Percentiles rank a stretch among this genome's conserved stretches.
Evolutionary conservation across 805 yeast genomes (phyloP).

Genomic region (Schwanniomyces sp.): DNA sequence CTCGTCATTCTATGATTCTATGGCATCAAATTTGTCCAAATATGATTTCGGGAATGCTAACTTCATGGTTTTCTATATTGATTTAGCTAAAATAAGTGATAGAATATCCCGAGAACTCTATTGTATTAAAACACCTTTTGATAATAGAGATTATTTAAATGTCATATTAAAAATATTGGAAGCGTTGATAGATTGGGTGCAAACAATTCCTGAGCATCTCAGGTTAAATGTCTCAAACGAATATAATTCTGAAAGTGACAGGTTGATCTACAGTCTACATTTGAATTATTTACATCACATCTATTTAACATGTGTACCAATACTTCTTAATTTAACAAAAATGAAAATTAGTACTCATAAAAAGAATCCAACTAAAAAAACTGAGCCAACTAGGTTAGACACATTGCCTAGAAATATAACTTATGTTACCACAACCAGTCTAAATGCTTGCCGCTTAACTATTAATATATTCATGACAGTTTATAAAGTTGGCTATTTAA

Average conservation of each 20-base stretch:
- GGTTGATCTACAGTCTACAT: conserved; percentile 24
- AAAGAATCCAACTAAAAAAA: background rate
- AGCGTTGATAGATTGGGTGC: conserved; percentile 20
- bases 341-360: conserved; percentile 12
- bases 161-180: conserved; percentile 14
- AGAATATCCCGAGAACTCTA: conserved; percentile 20
- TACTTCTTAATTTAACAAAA: conserved; percentile 20
- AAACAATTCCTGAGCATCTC: conserved; percentile 17
- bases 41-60: conserved; percentile 13
- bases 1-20: background rate
- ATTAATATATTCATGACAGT: conserved; percentile 22
- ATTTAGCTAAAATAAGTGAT: conserved; percentile 25
- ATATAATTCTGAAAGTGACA: conserved; percentile 8
- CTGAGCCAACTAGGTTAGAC: conserved; percentile 5
- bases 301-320: conserved; percentile 24
- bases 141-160: conserved; percentile 14
- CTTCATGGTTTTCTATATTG: conserved; percentile 17
- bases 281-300: conserved; percentile 29
- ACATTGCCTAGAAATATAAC: conserved; percentile 19
- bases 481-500: conserved; percentile 14
- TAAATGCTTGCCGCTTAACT: conserved; percentile 21
- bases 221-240: conserved; percentile 12
- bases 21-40: background rate
- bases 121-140: conserved; percentile 12
- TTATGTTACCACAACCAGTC: conserved; percentile 13